These are phyloP conservation scores for Apiospora pterosperma DNA, from an alignment of 2,329 filamentous ascomycete species.

Conservation along the genomic window DNA sequence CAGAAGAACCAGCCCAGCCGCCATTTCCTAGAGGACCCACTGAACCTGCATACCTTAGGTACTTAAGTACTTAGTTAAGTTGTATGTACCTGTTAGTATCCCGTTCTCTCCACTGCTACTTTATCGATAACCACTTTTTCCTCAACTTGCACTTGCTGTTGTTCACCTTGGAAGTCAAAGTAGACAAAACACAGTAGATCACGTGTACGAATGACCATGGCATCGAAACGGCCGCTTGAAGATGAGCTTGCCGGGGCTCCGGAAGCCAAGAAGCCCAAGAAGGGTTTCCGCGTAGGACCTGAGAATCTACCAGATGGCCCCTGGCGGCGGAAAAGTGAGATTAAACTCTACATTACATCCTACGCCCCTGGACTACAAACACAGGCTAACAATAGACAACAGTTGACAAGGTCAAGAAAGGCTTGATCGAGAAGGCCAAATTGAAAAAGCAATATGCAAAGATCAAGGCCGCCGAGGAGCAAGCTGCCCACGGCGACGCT, in stretches of 20 bases:
- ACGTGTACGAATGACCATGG: constrained; percentile 42
- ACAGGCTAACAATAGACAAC: constrained; percentile 4
- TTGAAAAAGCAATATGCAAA: constrained; percentile 91
- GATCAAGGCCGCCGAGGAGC: constrained; percentile 59
- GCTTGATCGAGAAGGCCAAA: constrained; percentile 88
- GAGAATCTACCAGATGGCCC: constrained; percentile 88
- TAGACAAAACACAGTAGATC: background rate
- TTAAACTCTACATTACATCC: background rate
- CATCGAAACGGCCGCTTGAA: constrained; percentile 54
- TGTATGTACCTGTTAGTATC: too few relatives aligned
- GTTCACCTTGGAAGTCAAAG: background rate
- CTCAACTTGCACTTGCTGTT: background rate
- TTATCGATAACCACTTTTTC: constrained; percentile 5
- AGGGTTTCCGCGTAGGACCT: constrained; percentile 83
- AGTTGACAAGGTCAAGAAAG: constrained; percentile 87
- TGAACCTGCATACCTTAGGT: too few relatives aligned
- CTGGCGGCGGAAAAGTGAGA: constrained; percentile 70
- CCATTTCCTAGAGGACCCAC: too few relatives aligned
- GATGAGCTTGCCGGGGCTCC: constrained; percentile 30
- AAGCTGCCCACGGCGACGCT: constrained; percentile 14
- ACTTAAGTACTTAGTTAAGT: too few relatives aligned
- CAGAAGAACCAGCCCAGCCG: too few relatives aligned
- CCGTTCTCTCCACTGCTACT: background rate
- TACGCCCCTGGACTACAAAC: background rate
- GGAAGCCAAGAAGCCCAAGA: constrained; percentile 50